These are phyloP conservation scores for Musa beccarii DNA, from an alignment of 176 grass and related monocot species.

Conservation along the genomic window DNA sequence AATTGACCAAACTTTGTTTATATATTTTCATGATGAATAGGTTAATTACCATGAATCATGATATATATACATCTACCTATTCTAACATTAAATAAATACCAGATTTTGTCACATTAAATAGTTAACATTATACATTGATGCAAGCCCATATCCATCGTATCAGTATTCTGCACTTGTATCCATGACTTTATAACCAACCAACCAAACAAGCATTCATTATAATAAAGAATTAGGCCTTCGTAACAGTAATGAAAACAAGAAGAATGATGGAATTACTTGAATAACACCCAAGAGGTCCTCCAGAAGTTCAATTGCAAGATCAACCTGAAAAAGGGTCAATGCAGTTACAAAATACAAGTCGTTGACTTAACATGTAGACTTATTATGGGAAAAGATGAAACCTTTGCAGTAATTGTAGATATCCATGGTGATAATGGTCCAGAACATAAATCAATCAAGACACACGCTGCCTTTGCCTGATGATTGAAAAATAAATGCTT, in stretches of 20 bases:
- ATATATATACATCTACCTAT: too few relatives aligned
- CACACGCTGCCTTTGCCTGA: slow-evolving; percentile 83
- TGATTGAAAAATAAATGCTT: slow-evolving; percentile 25
- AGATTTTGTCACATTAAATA: too few relatives aligned
- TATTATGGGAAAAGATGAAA: slow-evolving; percentile 29
- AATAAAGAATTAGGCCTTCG: background rate
- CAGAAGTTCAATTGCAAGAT: slow-evolving; percentile 80
- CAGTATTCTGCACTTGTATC: background rate
- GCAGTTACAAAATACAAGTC: background rate
- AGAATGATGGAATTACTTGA: slow-evolving; percentile 35
- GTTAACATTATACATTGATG: too few relatives aligned
- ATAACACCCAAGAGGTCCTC: slow-evolving; percentile 73
- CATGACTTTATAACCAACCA: background rate
- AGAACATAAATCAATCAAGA: slow-evolving; percentile 82
- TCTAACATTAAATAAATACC: too few relatives aligned
- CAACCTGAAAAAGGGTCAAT: slow-evolving; percentile 42
- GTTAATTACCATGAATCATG: too few relatives aligned
- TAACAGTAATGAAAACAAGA: background rate
- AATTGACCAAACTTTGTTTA: too few relatives aligned
- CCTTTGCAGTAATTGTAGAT: slow-evolving; percentile 70
- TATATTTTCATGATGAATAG: too few relatives aligned
- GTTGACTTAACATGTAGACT: slow-evolving; percentile 19
- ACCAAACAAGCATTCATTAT: background rate
- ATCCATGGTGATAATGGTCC: slow-evolving; percentile 82
- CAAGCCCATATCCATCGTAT: too few relatives aligned